phyloP scores from a whole-genome alignment of 2,329 filamentous ascomycete species.

The Sarocladiaceae sp. region DNA sequence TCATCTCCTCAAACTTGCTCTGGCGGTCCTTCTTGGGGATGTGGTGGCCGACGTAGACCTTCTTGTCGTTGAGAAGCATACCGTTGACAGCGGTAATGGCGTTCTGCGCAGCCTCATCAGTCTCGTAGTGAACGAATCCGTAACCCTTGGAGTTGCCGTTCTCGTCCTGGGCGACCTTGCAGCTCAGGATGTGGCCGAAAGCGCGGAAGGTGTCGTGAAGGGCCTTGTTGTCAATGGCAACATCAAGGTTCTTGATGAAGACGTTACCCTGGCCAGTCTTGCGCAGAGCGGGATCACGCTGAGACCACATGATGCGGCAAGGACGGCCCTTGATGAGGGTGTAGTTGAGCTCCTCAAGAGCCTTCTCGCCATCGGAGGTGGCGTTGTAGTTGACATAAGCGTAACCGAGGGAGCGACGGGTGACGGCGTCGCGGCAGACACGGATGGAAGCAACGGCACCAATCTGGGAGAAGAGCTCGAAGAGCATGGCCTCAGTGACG shows the following conservation, averaged over 20 bases:
- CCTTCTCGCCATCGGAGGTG: slow-evolving; percentile 92
- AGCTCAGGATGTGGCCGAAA: slow-evolving; percentile 98
- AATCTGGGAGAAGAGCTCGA: slow-evolving; percentile 99
- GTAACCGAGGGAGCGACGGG: slow-evolving; percentile 95
- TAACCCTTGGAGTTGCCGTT: slow-evolving; percentile 96
- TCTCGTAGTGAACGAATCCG: slow-evolving; percentile 99
- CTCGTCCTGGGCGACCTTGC: slow-evolving; percentile 99
- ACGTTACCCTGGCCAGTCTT: slow-evolving; percentile 99
- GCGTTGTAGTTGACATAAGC: slow-evolving; percentile 99
- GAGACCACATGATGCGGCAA: slow-evolving; percentile 99
- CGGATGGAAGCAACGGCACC: slow-evolving; percentile 98
- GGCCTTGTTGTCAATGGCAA: slow-evolving; percentile 99
- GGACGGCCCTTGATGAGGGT: slow-evolving; percentile 97
- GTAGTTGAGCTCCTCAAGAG: slow-evolving; percentile 98
- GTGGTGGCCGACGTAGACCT: slow-evolving; percentile 98
- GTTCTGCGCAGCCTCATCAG: slow-evolving; percentile 89
- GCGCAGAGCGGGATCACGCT: slow-evolving; percentile 96
- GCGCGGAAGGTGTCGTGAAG: slow-evolving; percentile 98
- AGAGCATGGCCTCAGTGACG: slow-evolving; percentile 99
- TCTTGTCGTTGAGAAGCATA: slow-evolving; percentile 99
- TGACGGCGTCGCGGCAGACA: slow-evolving; percentile 98
- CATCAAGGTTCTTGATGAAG: slow-evolving; percentile 99
- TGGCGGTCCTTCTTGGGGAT: slow-evolving; percentile 99
- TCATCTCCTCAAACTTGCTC: slow-evolving; percentile 99
- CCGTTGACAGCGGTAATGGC: slow-evolving; percentile 99